Evolutionary conservation across 768 basidiomycete genomes (phyloP).

Genomic region (Suillus clintonianus): DNA sequence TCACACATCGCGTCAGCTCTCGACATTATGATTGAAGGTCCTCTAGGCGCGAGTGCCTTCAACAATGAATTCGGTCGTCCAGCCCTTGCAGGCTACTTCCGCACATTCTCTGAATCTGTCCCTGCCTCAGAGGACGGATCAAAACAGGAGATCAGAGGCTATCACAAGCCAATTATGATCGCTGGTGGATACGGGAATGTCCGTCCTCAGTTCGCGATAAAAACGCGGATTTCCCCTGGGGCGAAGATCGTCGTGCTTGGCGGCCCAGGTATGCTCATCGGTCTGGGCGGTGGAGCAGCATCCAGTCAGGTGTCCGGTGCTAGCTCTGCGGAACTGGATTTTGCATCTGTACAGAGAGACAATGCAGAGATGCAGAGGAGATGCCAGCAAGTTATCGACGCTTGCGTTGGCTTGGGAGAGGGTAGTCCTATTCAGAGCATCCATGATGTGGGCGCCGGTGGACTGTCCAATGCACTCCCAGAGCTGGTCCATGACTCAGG

Average conservation of each 20-base stretch:
- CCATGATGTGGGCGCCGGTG: constrained; percentile 98
- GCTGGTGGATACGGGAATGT: constrained; percentile 97
- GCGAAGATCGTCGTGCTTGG: constrained; percentile 92
- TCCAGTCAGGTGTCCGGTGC: constrained; percentile 92
- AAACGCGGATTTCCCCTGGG: constrained; percentile 73
- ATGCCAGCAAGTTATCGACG: constrained; percentile 96
- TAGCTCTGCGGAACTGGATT: constrained; percentile 91
- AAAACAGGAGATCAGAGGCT: constrained; percentile 76
- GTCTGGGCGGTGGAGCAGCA: constrained; percentile 95
- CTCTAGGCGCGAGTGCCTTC: constrained; percentile 92
- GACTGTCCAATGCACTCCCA: constrained; percentile 93
- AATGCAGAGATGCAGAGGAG: constrained; percentile 98
- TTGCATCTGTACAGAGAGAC: constrained; percentile 95
- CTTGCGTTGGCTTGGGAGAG: constrained; percentile 64
- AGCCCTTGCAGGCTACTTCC: constrained; percentile 89
- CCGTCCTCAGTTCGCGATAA: constrained; percentile 77
- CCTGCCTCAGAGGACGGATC: constrained; percentile 50
- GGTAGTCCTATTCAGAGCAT: constrained; percentile 90
- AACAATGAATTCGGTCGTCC: constrained; percentile 99
- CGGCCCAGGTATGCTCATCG: constrained; percentile 95
- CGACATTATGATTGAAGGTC: constrained; percentile 97
- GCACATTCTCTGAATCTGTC: constrained; percentile 86
- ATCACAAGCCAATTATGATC: constrained; percentile 99
- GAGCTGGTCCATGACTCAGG: constrained; percentile 95
- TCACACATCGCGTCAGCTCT: constrained; percentile 88